Base-by-base conservation (phyloP, 805 yeast species). In the Candida adriatica region DNA sequence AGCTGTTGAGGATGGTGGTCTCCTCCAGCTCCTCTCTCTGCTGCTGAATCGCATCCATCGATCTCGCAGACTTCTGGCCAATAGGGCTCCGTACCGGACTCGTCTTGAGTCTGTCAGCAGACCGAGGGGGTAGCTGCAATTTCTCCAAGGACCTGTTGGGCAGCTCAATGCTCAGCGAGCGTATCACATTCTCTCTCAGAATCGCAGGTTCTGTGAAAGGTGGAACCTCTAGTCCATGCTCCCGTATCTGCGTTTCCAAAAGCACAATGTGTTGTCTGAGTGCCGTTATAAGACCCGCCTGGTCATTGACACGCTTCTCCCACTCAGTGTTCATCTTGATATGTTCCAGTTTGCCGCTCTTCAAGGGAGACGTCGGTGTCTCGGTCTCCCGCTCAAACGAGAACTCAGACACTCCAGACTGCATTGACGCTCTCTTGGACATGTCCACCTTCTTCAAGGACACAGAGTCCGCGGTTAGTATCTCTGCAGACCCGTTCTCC, bases 121-220 rank as follows among this genome's bases (percentile, higher is more conserved):
- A 63, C 33, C 69, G 50, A 19, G 65, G 62, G 7, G 69, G 69
- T 13, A 55, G 44, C 5, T 37, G 42, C 6, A 54, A 24, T 18
- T 34, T 30, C 4, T 41, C 45, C 8, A 33, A 8, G 17, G 33
- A 31, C n/a, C 23, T 22, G 5, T 15, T 26, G 2, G 19, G n/a
- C 2, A 26, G 11, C 10, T 37, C 41, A 11, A 27, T 28, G 16
- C 21, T 30, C 21, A 32, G 18, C 3, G 30, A 19, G 16, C 32
- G 37, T 25, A 31, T 35, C 20, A 25, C 35, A 4, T 30, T 25
- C 11, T 36, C 41, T 24, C 27, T 34, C 13, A 27, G 27, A 4
- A 16, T 22, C 5, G 13, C 13, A 17, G 41, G 38, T 15, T 37
- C 39, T 9, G 32, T 24, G 31, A 41, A 34, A 6, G 21, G 27